Evolutionary conservation across 805 yeast species (phyloP), one percentile per base, ranked within the genome.

Genomic region (Yamadazyma tumulicola): DNA sequence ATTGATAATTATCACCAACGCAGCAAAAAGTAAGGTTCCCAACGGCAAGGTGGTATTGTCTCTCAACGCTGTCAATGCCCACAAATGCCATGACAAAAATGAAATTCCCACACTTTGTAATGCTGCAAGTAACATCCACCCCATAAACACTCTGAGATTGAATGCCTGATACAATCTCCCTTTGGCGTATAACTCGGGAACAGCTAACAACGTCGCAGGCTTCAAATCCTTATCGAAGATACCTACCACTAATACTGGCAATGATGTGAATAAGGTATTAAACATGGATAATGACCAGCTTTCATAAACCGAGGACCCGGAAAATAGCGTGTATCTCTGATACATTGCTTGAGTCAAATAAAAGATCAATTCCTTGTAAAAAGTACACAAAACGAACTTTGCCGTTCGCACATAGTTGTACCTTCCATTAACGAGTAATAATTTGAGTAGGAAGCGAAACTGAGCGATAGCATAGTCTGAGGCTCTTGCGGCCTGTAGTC

Each of bases 271-370:
- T 42, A 93, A 69, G 0, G 98, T 94, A 56, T 93, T 94, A 67
- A 85, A 93, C 97, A 94, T 89, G 0, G 97, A 85, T 40, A 93
- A 69, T 1, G 97, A 89, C 96, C 97, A 89, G 26, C 91, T 81
- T 54, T 94, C 98, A 58, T 86, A 93, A 46, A 91, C 58, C 0
- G 97, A 87, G 0, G 96, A 80, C 1, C 98, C 98, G 0, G 97
- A 85, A 57, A 85, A 93, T 64, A 86, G 65, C 0, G 96, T 81
- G 52, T 81, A 77, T 41, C 95, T 64, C 57, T 93, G 99, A 58
- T 78, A 93, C 13, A 88, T 72, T 18, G 85, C 78, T 61, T 93
- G 98, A 0, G 96, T 79, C 52, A 91, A 64, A 51, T 93, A 93
- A 53, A 93, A 93, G 50, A 89, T 59, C 36, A 91, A 67, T 55